Conservation (phyloP, 805 yeast genomes). For the Scheffersomyces amazonensis region DNA sequence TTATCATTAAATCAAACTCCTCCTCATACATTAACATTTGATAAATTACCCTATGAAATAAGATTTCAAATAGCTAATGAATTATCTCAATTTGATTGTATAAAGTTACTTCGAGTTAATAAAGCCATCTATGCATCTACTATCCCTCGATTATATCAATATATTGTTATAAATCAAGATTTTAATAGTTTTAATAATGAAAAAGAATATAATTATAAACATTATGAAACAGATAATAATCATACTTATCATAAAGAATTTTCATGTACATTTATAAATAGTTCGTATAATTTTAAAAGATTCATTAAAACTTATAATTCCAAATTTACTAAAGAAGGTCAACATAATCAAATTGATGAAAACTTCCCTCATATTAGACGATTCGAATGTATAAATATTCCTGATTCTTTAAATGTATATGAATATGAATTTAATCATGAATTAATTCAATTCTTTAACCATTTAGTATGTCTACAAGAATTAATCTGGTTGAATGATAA, state of each 20-base stretch:
- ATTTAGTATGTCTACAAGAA: constrained; percentile 22
- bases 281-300: constrained; percentile 37
- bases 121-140: constrained; percentile 26
- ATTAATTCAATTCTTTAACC: constrained; percentile 23
- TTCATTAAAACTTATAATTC: constrained; percentile 20
- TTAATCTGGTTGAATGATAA: constrained; percentile 30
- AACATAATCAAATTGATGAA: constrained; percentile 1
- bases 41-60: constrained; percentile 37
- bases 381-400: constrained; percentile 34
- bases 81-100: constrained; percentile 37
- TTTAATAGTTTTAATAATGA: constrained; percentile 32
- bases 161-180: constrained; percentile 35
- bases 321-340: neutral
- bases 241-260: neutral
- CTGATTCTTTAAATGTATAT: constrained; percentile 39
- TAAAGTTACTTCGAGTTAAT: constrained; percentile 27
- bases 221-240: constrained; percentile 1
- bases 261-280: constrained; percentile 31
- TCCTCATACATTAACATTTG: constrained; percentile 11
- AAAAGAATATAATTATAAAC: constrained; percentile 16
- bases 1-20: no score
- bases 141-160: constrained; percentile 34
- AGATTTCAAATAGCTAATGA: constrained; percentile 26
- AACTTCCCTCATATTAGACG: constrained; percentile 13
- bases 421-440: constrained; percentile 25